Evolutionary conservation across 1,284 basidiomycete species (phyloP).

Genomic region (Naganishia sp.): DNA sequence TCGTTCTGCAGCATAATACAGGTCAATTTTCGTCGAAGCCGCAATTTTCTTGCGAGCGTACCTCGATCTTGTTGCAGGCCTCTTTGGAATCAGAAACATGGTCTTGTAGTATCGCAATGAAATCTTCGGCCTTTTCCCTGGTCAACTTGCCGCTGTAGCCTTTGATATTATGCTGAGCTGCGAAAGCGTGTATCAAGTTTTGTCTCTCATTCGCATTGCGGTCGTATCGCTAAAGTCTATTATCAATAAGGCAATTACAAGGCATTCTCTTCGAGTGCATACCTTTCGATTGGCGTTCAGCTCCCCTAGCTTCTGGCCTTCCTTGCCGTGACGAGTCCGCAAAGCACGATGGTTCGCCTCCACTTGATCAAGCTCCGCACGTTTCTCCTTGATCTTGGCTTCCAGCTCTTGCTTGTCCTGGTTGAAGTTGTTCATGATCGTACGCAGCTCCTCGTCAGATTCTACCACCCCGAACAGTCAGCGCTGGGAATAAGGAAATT

Average conservation of each 20-base stretch:
- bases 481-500: no score
- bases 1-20: slow-evolving; percentile 28
- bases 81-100: slow-evolving; percentile 1
- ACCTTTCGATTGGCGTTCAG: slow-evolving; percentile 50
- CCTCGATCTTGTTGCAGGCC: slow-evolving; percentile 6
- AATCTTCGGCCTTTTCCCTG: slow-evolving; percentile 13
- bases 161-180: slow-evolving; percentile 67
- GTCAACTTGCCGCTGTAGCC: slow-evolving; percentile 61
- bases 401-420: slow-evolving; percentile 43
- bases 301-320: slow-evolving; percentile 41
- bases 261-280: slow-evolving; percentile 9
- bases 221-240: slow-evolving; percentile 65
- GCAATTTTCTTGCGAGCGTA: neutral
- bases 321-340: slow-evolving; percentile 31
- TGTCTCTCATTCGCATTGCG: slow-evolving; percentile 73
- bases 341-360: slow-evolving; percentile 43
- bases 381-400: slow-evolving; percentile 44
- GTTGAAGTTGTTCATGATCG: slow-evolving; percentile 42
- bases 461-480: slow-evolving; percentile 55
- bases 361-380: slow-evolving; percentile 42
- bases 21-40: neutral
- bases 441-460: slow-evolving; percentile 71
- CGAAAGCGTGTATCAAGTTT: slow-evolving; percentile 68
- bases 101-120: slow-evolving; percentile 2
- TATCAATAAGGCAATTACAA: neutral